Conservation (phyloP, 306 rosid species). For the Cyclanthera cordifolia region DNA sequence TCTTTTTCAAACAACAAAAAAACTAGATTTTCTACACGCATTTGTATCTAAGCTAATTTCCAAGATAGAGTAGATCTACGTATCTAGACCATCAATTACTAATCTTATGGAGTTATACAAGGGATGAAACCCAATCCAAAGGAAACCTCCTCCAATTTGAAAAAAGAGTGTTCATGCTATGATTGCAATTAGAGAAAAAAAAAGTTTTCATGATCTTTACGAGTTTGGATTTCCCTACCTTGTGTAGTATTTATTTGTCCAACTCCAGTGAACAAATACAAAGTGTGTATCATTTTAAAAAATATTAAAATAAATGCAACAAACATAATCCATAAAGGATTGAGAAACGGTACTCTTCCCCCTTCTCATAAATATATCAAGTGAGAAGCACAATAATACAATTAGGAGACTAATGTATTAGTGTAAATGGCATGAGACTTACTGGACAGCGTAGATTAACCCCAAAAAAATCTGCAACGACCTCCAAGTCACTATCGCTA, state of each 20-base stretch:
- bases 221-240: neutral
- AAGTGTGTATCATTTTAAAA: neutral
- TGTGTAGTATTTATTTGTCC: neutral
- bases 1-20: no score
- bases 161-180: neutral
- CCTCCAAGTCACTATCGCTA: conserved; percentile 93
- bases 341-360: neutral
- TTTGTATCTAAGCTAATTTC: neutral
- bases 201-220: neutral
- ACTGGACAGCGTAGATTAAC: conserved; percentile 94
- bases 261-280: neutral
- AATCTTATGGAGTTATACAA: neutral
- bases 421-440: conserved; percentile 24
- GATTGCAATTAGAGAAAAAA: neutral
- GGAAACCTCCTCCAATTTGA: neutral
- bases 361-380: neutral
- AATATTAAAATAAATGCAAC: neutral
- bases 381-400: neutral
- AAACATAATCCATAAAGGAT: neutral
- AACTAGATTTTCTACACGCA: neutral
- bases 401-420: neutral
- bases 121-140: neutral
- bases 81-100: neutral
- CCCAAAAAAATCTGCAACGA: conserved; percentile 73
- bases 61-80: neutral